Base-by-base conservation (phyloP, 176 grass and related monocot species). In the Eleusine indica region DNA sequence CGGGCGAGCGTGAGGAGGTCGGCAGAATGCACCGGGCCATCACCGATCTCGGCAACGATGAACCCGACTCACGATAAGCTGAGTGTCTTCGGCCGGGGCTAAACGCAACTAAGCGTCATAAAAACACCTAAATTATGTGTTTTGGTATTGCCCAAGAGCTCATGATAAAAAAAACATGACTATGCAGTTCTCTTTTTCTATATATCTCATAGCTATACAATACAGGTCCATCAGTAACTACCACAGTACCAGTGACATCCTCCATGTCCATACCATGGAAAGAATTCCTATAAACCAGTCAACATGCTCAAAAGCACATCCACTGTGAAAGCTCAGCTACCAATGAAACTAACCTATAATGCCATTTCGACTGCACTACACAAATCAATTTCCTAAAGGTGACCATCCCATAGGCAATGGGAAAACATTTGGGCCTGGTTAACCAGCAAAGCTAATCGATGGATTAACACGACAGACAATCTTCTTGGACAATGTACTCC, bases 401-500 rank as follows among this genome's bases (percentile, higher is more conserved):
- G 58, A 60, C 44, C 39, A 83, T 75, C 70, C 89, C 62, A 80
- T 11, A 71, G 52, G 64, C 44, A 71, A 79, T 80, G 62, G 89
- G 52, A 70, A 61, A 58, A 73, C 47, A 66, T 35, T 47, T 39
- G 49, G 48, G 74, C 73, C 58, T 3, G 39, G 78, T 48, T 82
- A 81, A 69, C 74, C 68, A 63, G 79, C 41, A 90, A 73, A 78
- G 9, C 62, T 66, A 67, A 61, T 86, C 78, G 51, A 64, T 78
- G 68, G 77, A 75, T 58, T 63, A 84, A 68, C 51, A 47, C 16
- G 65, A 43, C 70, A 41, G 30, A 15, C 29, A 25, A 76, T 37
- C 72, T 85, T 85, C 87, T 75, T 41, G 21, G 16, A 53, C 4
- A 67, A 74, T 58, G 61, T 69, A 68, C 57, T 82, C 25, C 11